A percentile compares a stretch with the other conserved stretches of the same genome.
phyloP scores from a whole-genome alignment of 2,329 filamentous ascomycete genomes.

The Penicillium sp. region DNA sequence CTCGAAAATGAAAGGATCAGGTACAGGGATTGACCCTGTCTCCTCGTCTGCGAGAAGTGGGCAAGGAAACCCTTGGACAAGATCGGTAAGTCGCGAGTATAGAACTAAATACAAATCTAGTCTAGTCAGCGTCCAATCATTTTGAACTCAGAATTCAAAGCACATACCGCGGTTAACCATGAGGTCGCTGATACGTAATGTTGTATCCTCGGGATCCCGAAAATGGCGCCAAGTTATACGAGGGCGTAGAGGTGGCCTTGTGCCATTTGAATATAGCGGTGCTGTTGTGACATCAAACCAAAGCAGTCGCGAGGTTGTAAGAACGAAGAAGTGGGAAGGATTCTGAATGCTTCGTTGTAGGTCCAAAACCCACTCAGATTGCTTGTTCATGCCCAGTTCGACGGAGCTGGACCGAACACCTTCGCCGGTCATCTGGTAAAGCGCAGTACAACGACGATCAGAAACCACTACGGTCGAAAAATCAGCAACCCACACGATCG shows the following conservation, averaged over 20 bases:
- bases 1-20: conserved; percentile 35
- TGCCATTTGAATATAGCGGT: conserved; percentile 14
- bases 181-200: conserved; percentile 41
- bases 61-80: conserved; percentile 34
- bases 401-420: conserved; percentile 28
- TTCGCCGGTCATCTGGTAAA: conserved; percentile 33
- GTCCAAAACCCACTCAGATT: conserved; percentile 54
- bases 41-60: conserved; percentile 21
- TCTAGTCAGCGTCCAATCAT: conserved; percentile 4
- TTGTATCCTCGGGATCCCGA: conserved; percentile 50
- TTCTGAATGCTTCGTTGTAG: conserved; percentile 43
- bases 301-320: conserved; percentile 51
- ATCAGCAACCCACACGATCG: conserved; percentile 39
- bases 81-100: conserved; percentile 37
- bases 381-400: conserved; percentile 34
- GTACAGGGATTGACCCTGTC: conserved; percentile 21
- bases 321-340: conserved; percentile 46
- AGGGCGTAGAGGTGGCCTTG: conserved; percentile 32
- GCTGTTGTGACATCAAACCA: conserved; percentile 40
- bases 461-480: conserved; percentile 48
- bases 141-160: not conserved
- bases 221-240: conserved; percentile 53
- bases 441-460: conserved; percentile 43
- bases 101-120: conserved; percentile 38
- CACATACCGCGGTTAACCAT: conserved; percentile 32